Evolutionary conservation across 768 basidiomycete species (phyloP), one percentile per base, ranked within the genome.

Genomic region (Leucosporidium yakuticum): DNA sequence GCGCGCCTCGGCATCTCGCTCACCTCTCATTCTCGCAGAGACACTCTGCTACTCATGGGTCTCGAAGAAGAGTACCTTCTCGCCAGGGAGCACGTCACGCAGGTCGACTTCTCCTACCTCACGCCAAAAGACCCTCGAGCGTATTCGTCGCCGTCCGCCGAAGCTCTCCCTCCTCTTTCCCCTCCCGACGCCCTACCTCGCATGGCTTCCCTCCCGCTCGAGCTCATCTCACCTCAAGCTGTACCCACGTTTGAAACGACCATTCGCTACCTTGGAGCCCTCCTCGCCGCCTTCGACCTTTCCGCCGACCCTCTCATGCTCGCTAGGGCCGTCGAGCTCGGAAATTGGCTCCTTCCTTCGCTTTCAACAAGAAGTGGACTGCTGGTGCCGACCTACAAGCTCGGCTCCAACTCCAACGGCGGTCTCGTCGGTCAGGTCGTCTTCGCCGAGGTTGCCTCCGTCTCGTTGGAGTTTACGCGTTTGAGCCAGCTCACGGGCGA

Each of bases 211-310:
- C 53, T 54, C 25, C 53, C 53, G 8, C 4, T 4, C 15, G 25
- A 54, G 11, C 53, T 54, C 53, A 27, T 17, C 15, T 54, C 53
- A 6, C 53, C 53, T 6, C 53, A 54, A 54, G 27, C 53, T 51
- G n/a, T 80, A 15, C 69, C 76, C 4, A 73, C 78, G 6, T 81
- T 82, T 66, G 81, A 81, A 69, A 81, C 80, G 11, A 77, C 77
- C 6, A 81, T 81, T 59, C 76, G 81, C 6, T 81, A 81, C 60
- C 77, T 81, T 49, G 81, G 81, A 23, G 80, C 80, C 19, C 60
- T 81, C 21, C 63, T 81, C 9, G 76, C 79, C 0, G 80, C 80
- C 2, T 80, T 79, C 69, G 81, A 81, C 63, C 71, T 81, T 15
- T 78, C 78, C 3, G 78, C 78, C 15, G 81, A 82, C 67, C 60